Evolutionary conservation across 345 rosid species (phyloP), one percentile per base, ranked within the genome.

Genomic region (Gossypium australe): DNA sequence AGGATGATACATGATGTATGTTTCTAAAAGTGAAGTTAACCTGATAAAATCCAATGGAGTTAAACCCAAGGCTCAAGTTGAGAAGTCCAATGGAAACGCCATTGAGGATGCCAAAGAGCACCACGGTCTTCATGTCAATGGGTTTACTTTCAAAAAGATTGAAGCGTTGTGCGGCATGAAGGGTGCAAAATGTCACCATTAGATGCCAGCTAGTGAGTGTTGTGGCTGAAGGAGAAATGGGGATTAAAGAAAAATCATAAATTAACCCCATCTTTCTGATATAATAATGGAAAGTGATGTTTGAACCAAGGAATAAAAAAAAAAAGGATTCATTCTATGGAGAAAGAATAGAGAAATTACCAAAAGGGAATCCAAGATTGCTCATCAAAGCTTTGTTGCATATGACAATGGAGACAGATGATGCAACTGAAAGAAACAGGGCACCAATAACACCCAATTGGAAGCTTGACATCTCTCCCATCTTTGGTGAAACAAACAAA

Each of bases 371-470:
- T 80, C 99, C 99, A 18, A 95, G 97, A 75, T 95, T 88, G 86
- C 97, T 90, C 99, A 95, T 95, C 77, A 95, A 82, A 82, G 99
- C 99, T 86, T 95, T 95, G 87, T 95, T 95, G 89, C 99, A 95
- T 18, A 95, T 95, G 78, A 95, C 99, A 82, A 95, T 95, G 76
- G 99, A 93, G 73, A 95, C 98, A 48, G 99, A 95, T 59, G 99
- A 95, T 67, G 97, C 97, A 78, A 95, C 98, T 2, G 99, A 95
- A 24, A 95, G 89, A 72, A 95, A 91, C 79, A 95, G 84, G 20
- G 99, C 98, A 59, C 99, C 97, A 25, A 91, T 79, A 62, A 95
- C 91, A 59, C 98, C 98, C 83, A 93, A 79, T 85, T 91, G 98
- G 83, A 89, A 81, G 72, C 89, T 84, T 71, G 92, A 76, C 94